Base-by-base conservation (phyloP, 108 stramenopile species). In the Asterionellopsis glacialis region DNA sequence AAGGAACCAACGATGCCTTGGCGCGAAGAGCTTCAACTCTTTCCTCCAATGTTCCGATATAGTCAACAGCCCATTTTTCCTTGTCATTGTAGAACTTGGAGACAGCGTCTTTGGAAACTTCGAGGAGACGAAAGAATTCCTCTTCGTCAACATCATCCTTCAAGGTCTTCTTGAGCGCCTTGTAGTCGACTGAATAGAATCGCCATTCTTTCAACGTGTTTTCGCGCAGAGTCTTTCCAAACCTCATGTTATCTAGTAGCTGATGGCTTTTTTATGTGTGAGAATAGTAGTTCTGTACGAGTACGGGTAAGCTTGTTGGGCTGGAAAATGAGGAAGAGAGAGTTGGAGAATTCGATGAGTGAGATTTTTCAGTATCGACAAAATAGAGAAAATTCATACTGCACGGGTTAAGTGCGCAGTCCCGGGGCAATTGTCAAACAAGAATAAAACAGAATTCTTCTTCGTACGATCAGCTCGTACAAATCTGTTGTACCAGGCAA, bases 61-160 rank as follows among this genome's bases (percentile, higher is more conserved):
- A 81, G 11, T 61, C 50, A 19, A 56, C 23, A 13, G 82, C 84
- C 84, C 83, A 84, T 0, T 42, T 4, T 50, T 73, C 65, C 58
- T 73, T 81, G 51, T 85, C 80, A 11, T 67, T 49, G 56, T 85
- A 86, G 62, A 86, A 86, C 12, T 73, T 68, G 40, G 63, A 40
- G 26, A 84, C 43, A 45, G 84, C 74, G n/a, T 33, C 21, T 39
- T 84, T 67, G 16, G 79, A 83, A 41, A 52, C 66, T 0, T 70
- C 64, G 5, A 75, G 66, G 22, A 78, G 65, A 14, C 41, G 50
- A 40, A 73, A 73, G 51, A 74, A 78, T 1, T 66, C 72, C 16
- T 48, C 64, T 42, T 59, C 63, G 49, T 67, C 64, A 11, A 24
- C 45, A 39, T 55, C 41, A n/a, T 22, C 53, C 26, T 68, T 72